phyloP scores from a whole-genome alignment of 2,329 filamentous ascomycete genomes.

The Colletotrichum nymphaeae region DNA sequence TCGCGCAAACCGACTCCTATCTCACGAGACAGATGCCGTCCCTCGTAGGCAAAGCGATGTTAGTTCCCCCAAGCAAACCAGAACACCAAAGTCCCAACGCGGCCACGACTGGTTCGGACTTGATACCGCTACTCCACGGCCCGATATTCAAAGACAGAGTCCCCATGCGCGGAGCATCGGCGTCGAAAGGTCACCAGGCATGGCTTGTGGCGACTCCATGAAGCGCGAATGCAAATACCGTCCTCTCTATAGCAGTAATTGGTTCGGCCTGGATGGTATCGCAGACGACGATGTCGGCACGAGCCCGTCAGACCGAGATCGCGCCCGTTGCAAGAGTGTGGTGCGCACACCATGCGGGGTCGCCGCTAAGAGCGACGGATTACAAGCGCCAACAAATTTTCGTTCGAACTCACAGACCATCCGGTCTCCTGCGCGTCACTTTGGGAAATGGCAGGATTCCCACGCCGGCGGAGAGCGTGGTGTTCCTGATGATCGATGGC shows the following conservation, averaged over 20 bases:
- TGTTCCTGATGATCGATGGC: conserved; percentile 25
- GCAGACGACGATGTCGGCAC: not conserved
- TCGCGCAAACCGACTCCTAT: not conserved
- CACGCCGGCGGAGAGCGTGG: conserved; percentile 3
- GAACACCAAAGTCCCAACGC: not conserved
- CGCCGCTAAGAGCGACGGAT: conserved; percentile 23
- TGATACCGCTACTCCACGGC: not conserved
- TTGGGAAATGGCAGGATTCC: conserved; percentile 5
- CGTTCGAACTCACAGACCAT: not conserved
- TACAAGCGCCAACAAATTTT: conserved; percentile 24
- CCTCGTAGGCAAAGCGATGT: not conserved
- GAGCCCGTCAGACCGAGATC: not conserved
- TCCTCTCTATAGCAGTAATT: conserved; percentile 17
- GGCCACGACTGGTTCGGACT: conserved; percentile 34
- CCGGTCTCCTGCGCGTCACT: not conserved
- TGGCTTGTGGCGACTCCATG: not conserved
- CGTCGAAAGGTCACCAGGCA: not conserved
- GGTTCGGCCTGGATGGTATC: conserved; percentile 30
- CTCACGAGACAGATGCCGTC: not conserved
- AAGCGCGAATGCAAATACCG: not conserved
- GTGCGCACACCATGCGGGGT: conserved; percentile 12
- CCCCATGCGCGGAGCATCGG: not conserved
- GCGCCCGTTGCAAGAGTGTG: not conserved
- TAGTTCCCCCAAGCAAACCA: not conserved
- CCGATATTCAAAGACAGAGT: not conserved